A percentile compares a stretch with the other conserved stretches of the same genome.
These are phyloP conservation scores for Pseudonectria buxi DNA, from an alignment of 2,329 filamentous ascomycete species.

Conservation along the genomic window DNA sequence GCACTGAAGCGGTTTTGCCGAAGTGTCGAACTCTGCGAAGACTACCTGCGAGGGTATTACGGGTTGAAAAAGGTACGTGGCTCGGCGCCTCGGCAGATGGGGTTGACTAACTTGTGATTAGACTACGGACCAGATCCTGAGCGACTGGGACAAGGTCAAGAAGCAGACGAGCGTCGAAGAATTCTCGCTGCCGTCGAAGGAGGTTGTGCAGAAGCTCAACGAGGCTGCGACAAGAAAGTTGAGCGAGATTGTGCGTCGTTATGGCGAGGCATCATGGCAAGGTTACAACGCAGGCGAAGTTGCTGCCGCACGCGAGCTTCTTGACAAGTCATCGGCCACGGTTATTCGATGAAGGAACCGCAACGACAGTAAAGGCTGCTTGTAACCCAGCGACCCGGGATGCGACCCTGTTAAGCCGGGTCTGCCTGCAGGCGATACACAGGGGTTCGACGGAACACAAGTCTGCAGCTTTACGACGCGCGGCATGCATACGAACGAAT, in stretches of 20 bases:
- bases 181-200: constrained; percentile 47
- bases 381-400: constrained; percentile 3
- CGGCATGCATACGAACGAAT: no score
- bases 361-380: constrained; percentile 5
- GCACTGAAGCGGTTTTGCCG: constrained; percentile 80
- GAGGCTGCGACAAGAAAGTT: constrained; percentile 68
- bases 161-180: constrained; percentile 43
- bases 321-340: constrained; percentile 46
- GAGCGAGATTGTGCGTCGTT: constrained; percentile 65
- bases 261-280: constrained; percentile 59
- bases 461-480: no score
- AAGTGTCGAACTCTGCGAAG: constrained; percentile 87
- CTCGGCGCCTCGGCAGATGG: neutral
- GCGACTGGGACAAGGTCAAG: constrained; percentile 33
- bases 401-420: constrained; percentile 4
- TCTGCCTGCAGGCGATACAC: constrained; percentile 6
- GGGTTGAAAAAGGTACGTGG: constrained; percentile 69
- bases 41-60: constrained; percentile 88
- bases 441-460: neutral
- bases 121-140: constrained; percentile 46
- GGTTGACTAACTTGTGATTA: constrained; percentile 18
- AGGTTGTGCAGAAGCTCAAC: constrained; percentile 61
- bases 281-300: constrained; percentile 69
- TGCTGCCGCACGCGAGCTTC: constrained; percentile 60
- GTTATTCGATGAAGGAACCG: constrained; percentile 35